phyloP scores from a whole-genome alignment of 345 rosid genomes.

The Bruguiera gymnorhiza region DNA sequence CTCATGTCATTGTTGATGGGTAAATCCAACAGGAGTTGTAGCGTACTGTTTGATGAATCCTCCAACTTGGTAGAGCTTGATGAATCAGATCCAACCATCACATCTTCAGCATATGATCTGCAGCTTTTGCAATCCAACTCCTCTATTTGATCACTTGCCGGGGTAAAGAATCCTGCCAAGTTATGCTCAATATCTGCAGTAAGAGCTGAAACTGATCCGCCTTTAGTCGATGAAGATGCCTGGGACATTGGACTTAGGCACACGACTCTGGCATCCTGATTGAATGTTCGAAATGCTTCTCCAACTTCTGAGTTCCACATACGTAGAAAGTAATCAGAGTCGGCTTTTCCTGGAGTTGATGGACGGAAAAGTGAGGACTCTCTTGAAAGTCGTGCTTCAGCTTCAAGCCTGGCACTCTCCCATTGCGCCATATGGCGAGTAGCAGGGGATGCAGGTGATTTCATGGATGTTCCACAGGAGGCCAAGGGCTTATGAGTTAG shows the following conservation, averaged over 20 bases:
- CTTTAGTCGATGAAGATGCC: constrained; percentile 52
- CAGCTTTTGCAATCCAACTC: constrained; percentile 48
- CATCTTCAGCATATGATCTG: constrained; percentile 36
- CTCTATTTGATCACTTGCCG: constrained; percentile 31
- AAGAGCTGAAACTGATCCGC: constrained; percentile 46
- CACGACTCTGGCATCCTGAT: constrained; percentile 24
- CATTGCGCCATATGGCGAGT: constrained; percentile 99
- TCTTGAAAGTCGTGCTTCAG: constrained; percentile 83
- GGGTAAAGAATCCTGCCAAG: constrained; percentile 24
- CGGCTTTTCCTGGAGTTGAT: constrained; percentile 29
- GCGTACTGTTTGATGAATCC: constrained; percentile 70
- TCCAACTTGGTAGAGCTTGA: constrained; percentile 53
- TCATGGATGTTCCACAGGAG: constrained; percentile 33
- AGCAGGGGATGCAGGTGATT: constrained; percentile 51
- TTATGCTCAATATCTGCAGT: constrained; percentile 30
- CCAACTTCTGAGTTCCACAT: constrained; percentile 94
- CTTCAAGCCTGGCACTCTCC: constrained; percentile 99
- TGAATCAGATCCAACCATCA: constrained; percentile 42
- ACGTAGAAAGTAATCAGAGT: constrained; percentile 66
- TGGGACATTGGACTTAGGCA: constrained; percentile 51
- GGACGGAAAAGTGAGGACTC: constrained; percentile 57
- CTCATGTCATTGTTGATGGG: constrained; percentile 94
- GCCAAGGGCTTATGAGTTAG: constrained; percentile 69
- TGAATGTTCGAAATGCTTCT: constrained; percentile 59
- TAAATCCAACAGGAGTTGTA: constrained; percentile 77